Conservation (phyloP, 2,329 filamentous ascomycete species). For the Aureobasidium subglaciale region DNA sequence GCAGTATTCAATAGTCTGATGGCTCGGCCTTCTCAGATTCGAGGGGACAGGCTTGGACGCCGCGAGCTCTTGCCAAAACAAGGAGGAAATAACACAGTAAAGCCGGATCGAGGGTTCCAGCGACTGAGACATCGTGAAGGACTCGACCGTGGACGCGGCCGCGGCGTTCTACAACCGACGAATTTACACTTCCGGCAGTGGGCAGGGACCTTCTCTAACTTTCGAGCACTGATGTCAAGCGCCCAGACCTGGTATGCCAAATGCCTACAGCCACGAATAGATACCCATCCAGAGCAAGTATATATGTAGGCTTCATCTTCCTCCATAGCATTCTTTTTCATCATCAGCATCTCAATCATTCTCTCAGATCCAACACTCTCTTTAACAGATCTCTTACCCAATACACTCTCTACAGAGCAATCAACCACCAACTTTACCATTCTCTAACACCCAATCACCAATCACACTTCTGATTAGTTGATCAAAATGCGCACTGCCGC, state of each 20-base stretch:
- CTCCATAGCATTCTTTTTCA: conserved; percentile 6
- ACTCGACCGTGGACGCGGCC: neutral
- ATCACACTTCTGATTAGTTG: neutral
- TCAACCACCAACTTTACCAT: neutral
- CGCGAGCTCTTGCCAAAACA: neutral
- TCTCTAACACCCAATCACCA: neutral
- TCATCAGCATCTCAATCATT: conserved; percentile 15
- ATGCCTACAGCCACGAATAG: neutral
- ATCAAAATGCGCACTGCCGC: conserved; percentile 15
- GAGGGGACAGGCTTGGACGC: neutral
- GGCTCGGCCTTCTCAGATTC: neutral
- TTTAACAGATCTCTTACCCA: conserved; percentile 1
- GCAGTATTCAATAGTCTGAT: conserved; percentile 6
- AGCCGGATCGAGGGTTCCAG: neutral
- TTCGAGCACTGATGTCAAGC: conserved; percentile 4
- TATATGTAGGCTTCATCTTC: conserved; percentile 12
- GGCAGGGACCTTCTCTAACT: neutral
- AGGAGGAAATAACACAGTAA: neutral
- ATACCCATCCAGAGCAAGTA: neutral
- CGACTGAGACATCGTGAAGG: conserved; percentile 6
- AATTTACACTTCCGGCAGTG: neutral
- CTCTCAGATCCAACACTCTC: conserved; percentile 1
- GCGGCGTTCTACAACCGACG: neutral
- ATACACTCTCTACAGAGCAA: conserved; percentile 11
- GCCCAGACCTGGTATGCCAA: neutral